Base-by-base conservation (phyloP, 192 early-diverging fungal species). In the Geranomyces michiganensis region DNA sequence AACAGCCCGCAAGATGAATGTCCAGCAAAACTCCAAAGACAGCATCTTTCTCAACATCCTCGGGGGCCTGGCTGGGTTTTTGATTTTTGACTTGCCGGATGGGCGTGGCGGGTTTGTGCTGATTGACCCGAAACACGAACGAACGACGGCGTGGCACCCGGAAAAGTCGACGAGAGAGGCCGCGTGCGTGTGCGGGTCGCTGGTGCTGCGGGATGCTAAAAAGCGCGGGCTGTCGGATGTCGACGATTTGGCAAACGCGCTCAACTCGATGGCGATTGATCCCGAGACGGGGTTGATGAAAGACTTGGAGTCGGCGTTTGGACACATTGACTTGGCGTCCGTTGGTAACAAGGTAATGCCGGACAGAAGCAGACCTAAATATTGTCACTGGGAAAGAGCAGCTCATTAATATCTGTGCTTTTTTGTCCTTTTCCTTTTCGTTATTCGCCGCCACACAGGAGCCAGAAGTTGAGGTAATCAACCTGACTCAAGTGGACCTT, bases 111-210 rank as follows among this genome's bases (percentile, higher is more conserved):
- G 70, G 32, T 72, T 72, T 55, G 70, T 72, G 14, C 43, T 72
- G 2, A 64, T 72, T 21, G 70, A 72, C 49, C 70, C 70, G 13
- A 72, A 64, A 31, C 44, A 45, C 30, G 70, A 72, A 17, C 60
- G 70, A 21, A 72, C 70, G 19, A 72, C 70, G n/a, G 70, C 70
- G 19, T 72, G 70, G 70, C 70, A 72, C 41, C 70, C 70, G 7
- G 48, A 64, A 0, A 62, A 46, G 47, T n/a, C 24, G 14, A 72
- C 62, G 17, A 26, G 70, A 29, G 70, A 72, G 41, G 70, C 70
- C 29, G 70, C 70, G 13, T 72, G 70, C 41, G 70, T 72, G 43
- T 72, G 70, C 29, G 70, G 70, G 5, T 33, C 27, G n/a, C 62
- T 72, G 1, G 70, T 72, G 21, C 62, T 72, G 45, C 60, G 70